Base-by-base conservation (phyloP, 2,329 filamentous ascomycete species). In the Penicillium occitanis region DNA sequence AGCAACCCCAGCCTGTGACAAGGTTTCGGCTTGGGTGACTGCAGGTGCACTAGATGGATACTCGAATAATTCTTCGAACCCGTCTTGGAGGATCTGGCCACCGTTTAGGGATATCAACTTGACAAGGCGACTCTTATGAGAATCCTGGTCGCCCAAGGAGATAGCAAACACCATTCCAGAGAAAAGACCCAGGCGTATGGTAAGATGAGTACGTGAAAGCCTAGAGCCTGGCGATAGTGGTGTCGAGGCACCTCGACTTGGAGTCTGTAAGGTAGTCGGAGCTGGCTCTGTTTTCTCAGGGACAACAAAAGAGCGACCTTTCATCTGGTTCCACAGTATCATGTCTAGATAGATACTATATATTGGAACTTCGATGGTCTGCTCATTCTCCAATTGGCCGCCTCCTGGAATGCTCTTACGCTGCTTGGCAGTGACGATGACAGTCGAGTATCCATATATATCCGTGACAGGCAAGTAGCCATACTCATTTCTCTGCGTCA, bases 101-200 rank as follows among this genome's bases (percentile, higher is more conserved):
- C 93, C 94, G 60, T 91, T 88, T 5, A 86, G 83, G 1, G 82
- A 78, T 64, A 98, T 93, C 59, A 87, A 80, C 1, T 81, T 82
- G 40, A 86, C 86, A 2, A 95, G 76, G 58, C 80, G 73, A 69
- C 86, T 72, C 75, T 87, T 86, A 19, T 87, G 84, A 8, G 79
- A 79, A 17, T 83, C 84, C 62, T 87, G 83, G 1, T 85, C 83
- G 1, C 82, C 80, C 68, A 92, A 91, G 0, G 92, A 94, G 11
- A 97, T 85, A 0, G 93, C 93, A 77, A 98, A 97, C 0, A 87
- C 88, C 93, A 97, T 97, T 50, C 89, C 88, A 0, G 85, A 79
- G 72, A 98, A 97, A 0, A 96, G 69, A 2, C 81, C 80, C 19
- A 71, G 73, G 2, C 55, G 70, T 67, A 68, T 69, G 25, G 73